Evolutionary conservation across 305 asterid species (phyloP).

Genomic region (Fraxinus albicans): DNA sequence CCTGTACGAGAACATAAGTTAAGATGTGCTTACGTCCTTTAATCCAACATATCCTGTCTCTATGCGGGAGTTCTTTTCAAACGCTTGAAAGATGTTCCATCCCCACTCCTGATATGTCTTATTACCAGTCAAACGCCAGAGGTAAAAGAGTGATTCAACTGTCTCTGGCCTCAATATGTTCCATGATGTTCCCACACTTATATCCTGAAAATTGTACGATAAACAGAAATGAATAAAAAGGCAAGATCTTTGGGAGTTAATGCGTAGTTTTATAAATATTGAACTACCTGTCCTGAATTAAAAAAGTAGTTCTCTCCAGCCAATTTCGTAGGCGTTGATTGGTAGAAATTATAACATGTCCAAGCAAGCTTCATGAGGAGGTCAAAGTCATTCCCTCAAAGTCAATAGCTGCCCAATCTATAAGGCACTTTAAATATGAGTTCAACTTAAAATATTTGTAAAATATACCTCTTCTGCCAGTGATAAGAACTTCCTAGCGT

Average conservation of each 20-base stretch:
- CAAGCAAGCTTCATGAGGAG: conserved; percentile 77
- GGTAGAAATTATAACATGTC: conserved; percentile 56
- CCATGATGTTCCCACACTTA: conserved; percentile 99
- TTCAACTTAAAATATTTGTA: conserved; percentile 11
- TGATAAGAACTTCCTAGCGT: conserved; percentile 66
- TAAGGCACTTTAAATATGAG: conserved; percentile 7
- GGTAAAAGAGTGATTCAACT: conserved; percentile 94
- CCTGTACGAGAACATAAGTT: not conserved
- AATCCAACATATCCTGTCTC: conserved; percentile 95
- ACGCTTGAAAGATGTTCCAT: conserved; percentile 97
- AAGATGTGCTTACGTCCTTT: conserved; percentile 75
- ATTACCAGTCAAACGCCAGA: conserved; percentile 97
- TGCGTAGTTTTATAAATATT: not conserved
- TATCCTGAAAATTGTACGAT: conserved; percentile 41
- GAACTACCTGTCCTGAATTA: conserved; percentile 59
- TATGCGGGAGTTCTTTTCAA: conserved; percentile 87
- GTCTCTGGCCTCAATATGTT: conserved; percentile 99
- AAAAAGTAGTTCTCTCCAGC: conserved; percentile 98
- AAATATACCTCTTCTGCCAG: conserved; percentile 87
- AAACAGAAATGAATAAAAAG: not conserved
- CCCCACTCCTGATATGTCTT: conserved; percentile 99
- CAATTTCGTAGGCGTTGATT: conserved; percentile 82
- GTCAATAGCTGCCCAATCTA: not conserved
- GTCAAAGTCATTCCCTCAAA: conserved; percentile 26
- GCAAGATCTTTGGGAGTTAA: conserved; percentile 25